Conservation (phyloP, 352 stramenopile genomes). For the Globisporangium acanthophoron region DNA sequence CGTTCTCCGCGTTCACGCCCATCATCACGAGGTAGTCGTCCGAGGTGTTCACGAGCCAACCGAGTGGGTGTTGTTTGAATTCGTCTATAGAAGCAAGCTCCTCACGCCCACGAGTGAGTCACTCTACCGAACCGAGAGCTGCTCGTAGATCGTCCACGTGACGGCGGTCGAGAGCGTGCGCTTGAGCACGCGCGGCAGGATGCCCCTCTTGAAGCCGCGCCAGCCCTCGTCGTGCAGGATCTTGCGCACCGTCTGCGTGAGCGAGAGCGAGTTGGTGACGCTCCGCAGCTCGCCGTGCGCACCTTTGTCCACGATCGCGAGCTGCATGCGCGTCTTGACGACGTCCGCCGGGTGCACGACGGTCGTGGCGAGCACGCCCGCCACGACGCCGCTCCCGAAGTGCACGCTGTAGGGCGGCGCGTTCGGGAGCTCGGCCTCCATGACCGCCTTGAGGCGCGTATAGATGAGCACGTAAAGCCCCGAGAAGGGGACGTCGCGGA, state of each 20-base stretch:
- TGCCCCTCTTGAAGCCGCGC: conserved; percentile 92
- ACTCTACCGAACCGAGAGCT: conserved; percentile 56
- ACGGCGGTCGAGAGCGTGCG: conserved; percentile 98
- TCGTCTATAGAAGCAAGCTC: background rate
- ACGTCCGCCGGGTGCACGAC: conserved; percentile 86
- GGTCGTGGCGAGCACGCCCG: conserved; percentile 68
- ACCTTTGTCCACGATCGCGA: conserved; percentile 50
- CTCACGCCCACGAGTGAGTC: background rate
- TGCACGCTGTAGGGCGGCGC: conserved; percentile 60
- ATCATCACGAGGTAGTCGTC: conserved; percentile 76
- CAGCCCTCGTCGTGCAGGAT: conserved; percentile 91
- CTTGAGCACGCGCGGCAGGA: conserved; percentile 92
- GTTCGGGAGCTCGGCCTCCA: conserved; percentile 34
- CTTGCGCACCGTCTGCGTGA: conserved; percentile 65
- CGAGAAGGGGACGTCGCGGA: conserved; percentile 87
- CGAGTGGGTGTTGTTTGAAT: background rate
- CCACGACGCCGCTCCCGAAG: conserved; percentile 74
- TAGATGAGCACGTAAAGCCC: conserved; percentile 86
- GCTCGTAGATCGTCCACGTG: conserved; percentile 99
- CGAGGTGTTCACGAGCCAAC: background rate
- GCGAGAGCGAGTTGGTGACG: conserved; percentile 49
- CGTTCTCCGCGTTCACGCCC: conserved; percentile 79
- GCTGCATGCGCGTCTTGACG: conserved; percentile 87
- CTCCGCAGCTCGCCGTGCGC: conserved; percentile 20
- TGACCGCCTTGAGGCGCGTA: conserved; percentile 50